Conservation (phyloP, 306 rosid genomes). For the Hylodesmum podocarpum region DNA sequence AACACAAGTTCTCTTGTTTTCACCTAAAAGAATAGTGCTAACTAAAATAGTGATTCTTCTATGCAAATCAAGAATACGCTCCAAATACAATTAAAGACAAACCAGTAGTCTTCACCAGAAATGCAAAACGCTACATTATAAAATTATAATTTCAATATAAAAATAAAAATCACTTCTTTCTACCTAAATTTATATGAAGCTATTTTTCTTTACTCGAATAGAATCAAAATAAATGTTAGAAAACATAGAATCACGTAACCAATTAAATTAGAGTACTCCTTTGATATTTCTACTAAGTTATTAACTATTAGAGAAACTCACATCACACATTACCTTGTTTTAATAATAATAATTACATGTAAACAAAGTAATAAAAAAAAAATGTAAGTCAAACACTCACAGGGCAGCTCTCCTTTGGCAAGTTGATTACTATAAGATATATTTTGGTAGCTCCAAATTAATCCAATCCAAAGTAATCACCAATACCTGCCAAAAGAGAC, state of each 20-base stretch:
- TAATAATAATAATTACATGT: background rate
- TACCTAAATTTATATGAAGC: background rate
- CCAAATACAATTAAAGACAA: background rate
- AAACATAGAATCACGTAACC: no score
- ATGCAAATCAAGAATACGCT: background rate
- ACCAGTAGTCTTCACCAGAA: no score
- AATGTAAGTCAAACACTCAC: conserved; percentile 33
- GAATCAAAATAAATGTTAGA: no score
- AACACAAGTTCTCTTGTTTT: no score
- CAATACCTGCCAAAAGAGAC: conserved; percentile 31
- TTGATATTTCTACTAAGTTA: background rate
- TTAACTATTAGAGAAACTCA: background rate
- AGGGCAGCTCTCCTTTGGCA: conserved; percentile 51
- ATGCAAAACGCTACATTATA: no score
- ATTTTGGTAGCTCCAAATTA: background rate
- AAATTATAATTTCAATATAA: background rate
- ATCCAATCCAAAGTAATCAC: background rate
- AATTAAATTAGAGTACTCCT: no score
- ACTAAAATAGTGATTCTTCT: background rate
- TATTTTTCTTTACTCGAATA: no score
- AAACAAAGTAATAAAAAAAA: background rate
- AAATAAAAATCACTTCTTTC: no score
- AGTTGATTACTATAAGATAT: background rate
- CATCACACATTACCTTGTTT: background rate
- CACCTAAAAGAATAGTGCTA: no score